phyloP scores from a whole-genome alignment of 2,329 filamentous ascomycete species.

The Neocucurbitaria cava region DNA sequence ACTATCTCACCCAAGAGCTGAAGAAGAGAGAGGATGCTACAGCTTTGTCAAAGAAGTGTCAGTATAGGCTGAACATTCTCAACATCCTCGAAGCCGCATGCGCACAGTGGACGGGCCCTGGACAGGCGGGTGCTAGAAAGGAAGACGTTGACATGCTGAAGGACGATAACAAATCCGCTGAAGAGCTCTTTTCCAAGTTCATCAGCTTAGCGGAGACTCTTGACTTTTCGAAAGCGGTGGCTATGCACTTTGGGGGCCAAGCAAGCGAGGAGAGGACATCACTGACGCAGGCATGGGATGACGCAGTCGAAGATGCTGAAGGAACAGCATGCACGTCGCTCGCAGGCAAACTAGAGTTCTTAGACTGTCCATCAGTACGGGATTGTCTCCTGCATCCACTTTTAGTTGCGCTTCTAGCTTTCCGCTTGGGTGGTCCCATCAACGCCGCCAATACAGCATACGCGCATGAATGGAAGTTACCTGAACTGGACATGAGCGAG shows the following conservation, averaged over 20 bases:
- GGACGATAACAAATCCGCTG: background rate
- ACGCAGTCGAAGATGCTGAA: background rate
- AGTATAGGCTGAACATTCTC: slow-evolving; percentile 1
- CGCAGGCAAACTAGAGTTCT: background rate
- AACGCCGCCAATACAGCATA: slow-evolving; percentile 15
- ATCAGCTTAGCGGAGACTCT: background rate
- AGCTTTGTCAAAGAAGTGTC: background rate
- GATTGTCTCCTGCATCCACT: slow-evolving; percentile 11
- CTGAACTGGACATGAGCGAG: background rate
- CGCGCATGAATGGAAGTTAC: slow-evolving; percentile 14
- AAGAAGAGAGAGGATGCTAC: background rate
- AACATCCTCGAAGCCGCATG: background rate
- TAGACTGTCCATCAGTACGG: background rate
- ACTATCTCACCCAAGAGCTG: background rate
- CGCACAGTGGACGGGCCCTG: background rate
- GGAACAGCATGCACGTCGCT: background rate
- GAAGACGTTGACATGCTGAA: background rate
- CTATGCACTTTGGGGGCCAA: background rate
- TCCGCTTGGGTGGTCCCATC: slow-evolving; percentile 17
- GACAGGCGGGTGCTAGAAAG: background rate
- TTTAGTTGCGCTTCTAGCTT: slow-evolving; percentile 14
- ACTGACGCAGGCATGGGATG: background rate
- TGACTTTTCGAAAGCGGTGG: slow-evolving; percentile 4
- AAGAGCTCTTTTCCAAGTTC: slow-evolving; percentile 6
- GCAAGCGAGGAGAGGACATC: background rate